Conservation (phyloP, 148 eudicot genomes). For the Camellia sinensis region DNA sequence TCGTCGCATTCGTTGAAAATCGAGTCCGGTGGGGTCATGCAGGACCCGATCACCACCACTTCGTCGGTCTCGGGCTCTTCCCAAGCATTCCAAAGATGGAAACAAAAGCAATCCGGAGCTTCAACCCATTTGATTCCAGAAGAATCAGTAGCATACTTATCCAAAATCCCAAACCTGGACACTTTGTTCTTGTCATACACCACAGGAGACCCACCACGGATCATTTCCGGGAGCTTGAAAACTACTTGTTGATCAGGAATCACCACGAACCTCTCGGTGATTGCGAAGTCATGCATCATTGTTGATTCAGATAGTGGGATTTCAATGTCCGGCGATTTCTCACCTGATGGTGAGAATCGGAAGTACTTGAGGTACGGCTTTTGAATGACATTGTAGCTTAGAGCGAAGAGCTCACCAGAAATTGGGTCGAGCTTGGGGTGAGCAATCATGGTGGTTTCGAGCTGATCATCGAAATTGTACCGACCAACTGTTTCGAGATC, state of each 20-base stretch:
- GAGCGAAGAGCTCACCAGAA: slow-evolving; percentile 25
- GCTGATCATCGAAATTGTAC: slow-evolving; percentile 24
- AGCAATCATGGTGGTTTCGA: slow-evolving; percentile 26
- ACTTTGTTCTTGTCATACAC: slow-evolving; percentile 23
- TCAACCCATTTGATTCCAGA: slow-evolving; percentile 26
- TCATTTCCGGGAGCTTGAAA: slow-evolving; percentile 30
- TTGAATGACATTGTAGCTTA: slow-evolving; percentile 31
- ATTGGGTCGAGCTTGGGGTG: slow-evolving; percentile 36
- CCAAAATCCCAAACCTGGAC: slow-evolving; percentile 26
- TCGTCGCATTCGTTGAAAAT: slow-evolving; percentile 35
- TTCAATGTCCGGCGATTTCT: slow-evolving; percentile 23
- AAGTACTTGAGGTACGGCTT: slow-evolving; percentile 26
- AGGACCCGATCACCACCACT: slow-evolving; percentile 34
- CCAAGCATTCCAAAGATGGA: slow-evolving; percentile 40
- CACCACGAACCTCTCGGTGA: slow-evolving; percentile 25
- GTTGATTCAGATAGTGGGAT: slow-evolving; percentile 20
- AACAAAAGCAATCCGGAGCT: slow-evolving; percentile 31
- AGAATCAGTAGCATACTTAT: slow-evolving; percentile 15
- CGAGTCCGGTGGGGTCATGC: slow-evolving; percentile 38
- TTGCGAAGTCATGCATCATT: slow-evolving; percentile 34
- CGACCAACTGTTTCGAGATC: slow-evolving; percentile 32
- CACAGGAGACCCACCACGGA: slow-evolving; percentile 32
- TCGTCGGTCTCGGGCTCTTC: slow-evolving; percentile 29
- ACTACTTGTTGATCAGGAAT: slow-evolving; percentile 35
- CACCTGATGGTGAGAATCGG: slow-evolving; percentile 19